Evolutionary conservation across 441 rosid genomes (phyloP).

Genomic region (Populus hybrid): DNA sequence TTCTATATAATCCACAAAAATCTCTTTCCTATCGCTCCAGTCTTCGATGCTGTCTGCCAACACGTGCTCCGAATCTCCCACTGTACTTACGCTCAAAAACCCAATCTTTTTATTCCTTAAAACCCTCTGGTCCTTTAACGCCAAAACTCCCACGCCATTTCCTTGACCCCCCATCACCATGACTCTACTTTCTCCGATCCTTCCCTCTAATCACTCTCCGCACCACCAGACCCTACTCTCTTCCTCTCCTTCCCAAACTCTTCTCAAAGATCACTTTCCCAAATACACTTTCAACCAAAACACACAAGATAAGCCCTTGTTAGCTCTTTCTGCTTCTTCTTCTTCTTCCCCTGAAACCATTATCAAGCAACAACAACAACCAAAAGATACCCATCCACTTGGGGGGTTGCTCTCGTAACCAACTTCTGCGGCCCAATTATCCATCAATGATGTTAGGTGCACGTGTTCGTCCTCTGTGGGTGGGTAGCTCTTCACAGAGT

Average conservation of each 20-base stretch:
- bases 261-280: slow-evolving; percentile 24
- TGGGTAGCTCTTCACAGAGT: slow-evolving; percentile 94
- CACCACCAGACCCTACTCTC: slow-evolving; percentile 11
- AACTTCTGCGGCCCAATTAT: slow-evolving; percentile 63
- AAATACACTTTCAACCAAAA: slow-evolving; percentile 18
- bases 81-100: not conserved
- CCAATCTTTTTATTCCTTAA: not conserved
- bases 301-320: slow-evolving; percentile 19
- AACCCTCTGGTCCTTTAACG: not conserved
- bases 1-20: no score
- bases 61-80: no score
- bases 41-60: no score
- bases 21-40: no score
- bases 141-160: slow-evolving; percentile 21
- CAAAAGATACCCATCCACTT: slow-evolving; percentile 43
- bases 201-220: slow-evolving; percentile 34
- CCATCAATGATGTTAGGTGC: slow-evolving; percentile 59
- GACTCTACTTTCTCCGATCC: slow-evolving; percentile 57
- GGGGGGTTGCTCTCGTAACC: slow-evolving; percentile 82
- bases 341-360: slow-evolving; percentile 26
- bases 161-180: slow-evolving; percentile 17
- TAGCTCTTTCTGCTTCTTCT: slow-evolving; percentile 31
- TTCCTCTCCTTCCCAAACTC: slow-evolving; percentile 13
- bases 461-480: slow-evolving; percentile 81
- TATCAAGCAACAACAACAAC: slow-evolving; percentile 18